A percentile compares a stretch with the other conserved stretches of the same genome.
Conservation (phyloP, 306 rosid genomes). For the Fagus sylvatica region DNA sequence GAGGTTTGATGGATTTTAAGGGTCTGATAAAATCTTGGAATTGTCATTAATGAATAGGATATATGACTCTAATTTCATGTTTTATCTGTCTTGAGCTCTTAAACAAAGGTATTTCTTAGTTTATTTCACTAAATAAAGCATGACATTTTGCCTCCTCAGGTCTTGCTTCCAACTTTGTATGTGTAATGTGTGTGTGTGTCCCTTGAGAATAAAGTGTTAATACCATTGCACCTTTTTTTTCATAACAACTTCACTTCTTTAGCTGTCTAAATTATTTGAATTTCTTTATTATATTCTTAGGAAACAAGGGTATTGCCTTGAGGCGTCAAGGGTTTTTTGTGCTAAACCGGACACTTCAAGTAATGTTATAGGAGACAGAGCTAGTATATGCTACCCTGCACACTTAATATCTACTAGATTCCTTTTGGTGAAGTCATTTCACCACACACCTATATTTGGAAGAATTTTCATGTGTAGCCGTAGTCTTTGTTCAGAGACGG, state of each 20-base stretch:
- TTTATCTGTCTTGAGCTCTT: background rate
- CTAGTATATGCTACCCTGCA: background rate
- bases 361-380: slow-evolving; percentile 3
- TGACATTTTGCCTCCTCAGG: background rate
- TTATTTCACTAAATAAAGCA: background rate
- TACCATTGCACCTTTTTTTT: background rate
- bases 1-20: background rate
- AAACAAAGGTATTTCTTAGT: background rate
- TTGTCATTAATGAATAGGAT: background rate
- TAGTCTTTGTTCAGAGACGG: slow-evolving; percentile 8
- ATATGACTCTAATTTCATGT: background rate
- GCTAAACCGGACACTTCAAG: background rate
- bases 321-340: background rate
- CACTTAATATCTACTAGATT: background rate
- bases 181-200: background rate
- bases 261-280: background rate
- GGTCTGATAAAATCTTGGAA: too few species aligned
- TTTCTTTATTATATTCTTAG: background rate
- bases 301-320: background rate
- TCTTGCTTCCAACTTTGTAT: too few species aligned
- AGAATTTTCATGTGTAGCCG: background rate
- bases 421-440: background rate
- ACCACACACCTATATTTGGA: background rate
- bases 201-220: background rate
- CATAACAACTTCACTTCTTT: background rate